phyloP scores from a whole-genome alignment of 495 filamentous ascomycete genomes.

The Friedmanniomyces endolithicus region DNA sequence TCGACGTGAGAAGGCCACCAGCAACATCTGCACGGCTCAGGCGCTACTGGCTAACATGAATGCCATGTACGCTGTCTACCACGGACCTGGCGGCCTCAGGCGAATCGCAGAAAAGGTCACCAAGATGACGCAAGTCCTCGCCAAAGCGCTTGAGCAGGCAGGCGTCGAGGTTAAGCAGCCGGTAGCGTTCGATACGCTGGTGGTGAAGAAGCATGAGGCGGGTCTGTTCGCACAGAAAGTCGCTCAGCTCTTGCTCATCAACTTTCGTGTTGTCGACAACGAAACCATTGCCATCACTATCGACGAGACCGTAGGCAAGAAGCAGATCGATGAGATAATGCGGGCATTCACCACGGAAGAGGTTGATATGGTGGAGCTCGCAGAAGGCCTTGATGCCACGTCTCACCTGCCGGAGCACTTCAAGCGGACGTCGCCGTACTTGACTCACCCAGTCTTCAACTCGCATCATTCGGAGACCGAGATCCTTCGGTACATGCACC shows the following conservation, averaged over 20 bases:
- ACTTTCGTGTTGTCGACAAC: slow-evolving; percentile 49
- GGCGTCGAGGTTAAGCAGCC: slow-evolving; percentile 49
- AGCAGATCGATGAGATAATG: slow-evolving; percentile 50
- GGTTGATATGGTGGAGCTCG: slow-evolving; percentile 28
- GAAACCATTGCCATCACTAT: slow-evolving; percentile 54
- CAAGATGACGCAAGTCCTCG: slow-evolving; percentile 55
- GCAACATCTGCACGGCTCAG: slow-evolving; percentile 97
- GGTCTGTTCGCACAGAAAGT: slow-evolving; percentile 37
- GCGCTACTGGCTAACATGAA: slow-evolving; percentile 94
- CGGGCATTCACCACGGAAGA: slow-evolving; percentile 27
- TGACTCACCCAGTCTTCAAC: slow-evolving; percentile 95
- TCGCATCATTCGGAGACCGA: slow-evolving; percentile 94
- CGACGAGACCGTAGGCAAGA: slow-evolving; percentile 56
- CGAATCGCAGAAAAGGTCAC: slow-evolving; percentile 70
- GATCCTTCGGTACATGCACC: slow-evolving; percentile 85
- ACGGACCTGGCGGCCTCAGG: slow-evolving; percentile 76
- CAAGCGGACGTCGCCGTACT: slow-evolving; percentile 59
- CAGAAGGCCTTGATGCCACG: slow-evolving; percentile 18
- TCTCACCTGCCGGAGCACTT: slow-evolving; percentile 32
- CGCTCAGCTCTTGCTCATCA: slow-evolving; percentile 43
- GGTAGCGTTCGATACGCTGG: slow-evolving; percentile 69
- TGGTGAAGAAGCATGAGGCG: slow-evolving; percentile 45
- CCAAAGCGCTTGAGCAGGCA: slow-evolving; percentile 50
- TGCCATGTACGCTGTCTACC: slow-evolving; percentile 95
- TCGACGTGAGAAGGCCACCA: slow-evolving; percentile 92